phyloP scores from a whole-genome alignment of 345 rosid genomes.

The Carallia brachiata region DNA sequence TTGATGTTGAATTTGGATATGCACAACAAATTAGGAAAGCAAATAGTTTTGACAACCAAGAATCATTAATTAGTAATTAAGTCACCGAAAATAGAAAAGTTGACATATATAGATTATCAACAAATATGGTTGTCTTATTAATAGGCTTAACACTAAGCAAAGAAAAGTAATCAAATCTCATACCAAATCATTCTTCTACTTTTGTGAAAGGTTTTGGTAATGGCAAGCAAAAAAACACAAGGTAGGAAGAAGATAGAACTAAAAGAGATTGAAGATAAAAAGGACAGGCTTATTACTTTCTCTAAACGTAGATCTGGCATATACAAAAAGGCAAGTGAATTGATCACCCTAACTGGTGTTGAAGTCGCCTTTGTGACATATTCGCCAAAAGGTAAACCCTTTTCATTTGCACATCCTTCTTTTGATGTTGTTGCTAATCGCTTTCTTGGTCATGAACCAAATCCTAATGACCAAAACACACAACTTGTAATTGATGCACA shows the following conservation, averaged over 20 bases:
- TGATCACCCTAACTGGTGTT: constrained; percentile 5
- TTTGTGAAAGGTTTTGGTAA: background rate
- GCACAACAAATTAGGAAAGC: too few species aligned
- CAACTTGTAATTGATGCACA: background rate
- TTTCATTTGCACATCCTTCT: constrained; percentile 7
- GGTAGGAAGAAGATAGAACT: constrained; percentile 18
- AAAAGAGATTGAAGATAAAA: constrained; percentile 16
- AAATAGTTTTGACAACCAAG: too few species aligned
- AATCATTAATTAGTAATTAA: too few species aligned
- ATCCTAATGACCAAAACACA: background rate
- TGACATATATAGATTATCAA: too few species aligned
- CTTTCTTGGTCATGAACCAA: background rate
- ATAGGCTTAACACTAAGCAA: too few species aligned
- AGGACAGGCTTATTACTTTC: constrained; percentile 10
- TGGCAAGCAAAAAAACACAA: constrained; percentile 15
- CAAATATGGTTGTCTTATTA: too few species aligned
- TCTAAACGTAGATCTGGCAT: constrained; percentile 8
- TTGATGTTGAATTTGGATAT: too few species aligned
- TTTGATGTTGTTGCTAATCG: background rate
- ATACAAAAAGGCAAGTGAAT: constrained; percentile 13
- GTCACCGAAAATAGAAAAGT: too few species aligned
- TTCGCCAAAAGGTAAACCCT: constrained; percentile 6
- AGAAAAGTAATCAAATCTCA: too few species aligned
- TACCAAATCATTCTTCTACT: too few species aligned
- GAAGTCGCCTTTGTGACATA: constrained; percentile 5